These are phyloP conservation scores for Trichomonascus vanleenenianus DNA, from an alignment of 805 yeast species.

Conservation along the genomic window DNA sequence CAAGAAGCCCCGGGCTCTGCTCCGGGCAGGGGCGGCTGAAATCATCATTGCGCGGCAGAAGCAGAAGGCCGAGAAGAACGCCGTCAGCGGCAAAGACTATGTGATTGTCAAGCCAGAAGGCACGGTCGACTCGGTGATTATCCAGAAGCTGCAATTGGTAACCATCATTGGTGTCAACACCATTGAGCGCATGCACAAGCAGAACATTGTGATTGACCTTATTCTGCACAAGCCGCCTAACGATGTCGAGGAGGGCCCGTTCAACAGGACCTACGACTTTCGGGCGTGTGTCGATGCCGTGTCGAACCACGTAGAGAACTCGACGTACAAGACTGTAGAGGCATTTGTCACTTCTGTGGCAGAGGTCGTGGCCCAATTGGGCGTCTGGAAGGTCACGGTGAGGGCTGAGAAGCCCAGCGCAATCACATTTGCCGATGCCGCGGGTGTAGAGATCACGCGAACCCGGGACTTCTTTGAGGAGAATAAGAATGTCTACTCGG, in stretches of 20 bases:
- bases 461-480: constrained; percentile 35
- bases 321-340: constrained; percentile 87
- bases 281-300: constrained; percentile 41
- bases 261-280: constrained; percentile 29
- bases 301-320: constrained; percentile 56
- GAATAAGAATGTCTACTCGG: constrained; percentile 21
- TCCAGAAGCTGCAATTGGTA: constrained; percentile 48
- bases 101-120: constrained; percentile 10
- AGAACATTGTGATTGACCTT: constrained; percentile 57
- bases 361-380: constrained; percentile 40
- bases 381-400: constrained; percentile 41
- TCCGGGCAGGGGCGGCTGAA: constrained; percentile 46
- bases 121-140: constrained; percentile 30
- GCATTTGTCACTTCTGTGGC: constrained; percentile 75
- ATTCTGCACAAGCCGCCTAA: constrained; percentile 35
- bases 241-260: constrained; percentile 7
- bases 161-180: constrained; percentile 92
- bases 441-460: constrained; percentile 72
- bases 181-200: constrained; percentile 77
- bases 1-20: constrained; percentile 46
- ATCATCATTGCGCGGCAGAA: constrained; percentile 34
- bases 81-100: constrained; percentile 8
- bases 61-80: constrained; percentile 9
- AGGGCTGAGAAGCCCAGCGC: constrained; percentile 84
- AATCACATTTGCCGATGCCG: constrained; percentile 76